Conservation (phyloP, 2,329 filamentous ascomycete species). For the Alternaria conjuncta region DNA sequence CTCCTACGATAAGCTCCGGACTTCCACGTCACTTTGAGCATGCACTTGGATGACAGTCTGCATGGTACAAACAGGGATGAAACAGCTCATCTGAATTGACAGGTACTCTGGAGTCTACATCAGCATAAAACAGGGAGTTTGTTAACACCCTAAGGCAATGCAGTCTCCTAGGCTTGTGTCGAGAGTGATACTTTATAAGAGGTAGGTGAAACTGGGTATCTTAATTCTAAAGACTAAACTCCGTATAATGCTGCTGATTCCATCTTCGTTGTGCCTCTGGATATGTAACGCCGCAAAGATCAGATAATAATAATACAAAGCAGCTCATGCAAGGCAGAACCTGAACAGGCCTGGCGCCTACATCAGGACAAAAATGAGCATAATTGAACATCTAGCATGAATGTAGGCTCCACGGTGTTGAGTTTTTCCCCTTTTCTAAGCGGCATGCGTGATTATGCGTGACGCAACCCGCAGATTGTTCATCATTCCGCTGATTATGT, state of each 20-base stretch:
- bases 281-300: not conserved
- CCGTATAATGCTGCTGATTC: slow-evolving; percentile 24
- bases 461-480: slow-evolving; percentile 63
- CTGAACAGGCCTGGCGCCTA: not conserved
- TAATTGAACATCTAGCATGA: not conserved
- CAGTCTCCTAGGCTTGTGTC: not conserved
- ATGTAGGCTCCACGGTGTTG: not conserved
- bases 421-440: not conserved
- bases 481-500: slow-evolving; percentile 74
- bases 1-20: slow-evolving; percentile 15
- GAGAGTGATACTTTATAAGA: slow-evolving; percentile 3
- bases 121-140: not conserved
- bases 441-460: slow-evolving; percentile 40
- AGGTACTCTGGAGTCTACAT: not conserved
- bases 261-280: not conserved
- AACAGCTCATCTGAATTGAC: not conserved
- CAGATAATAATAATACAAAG: slow-evolving; percentile 18
- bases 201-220: slow-evolving; percentile 39
- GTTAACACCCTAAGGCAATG: not conserved
- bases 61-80: not conserved
- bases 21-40: slow-evolving; percentile 1
- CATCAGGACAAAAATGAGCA: not conserved
- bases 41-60: not conserved
- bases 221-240: slow-evolving; percentile 34
- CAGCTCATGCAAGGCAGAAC: not conserved